Percentiles rank a stretch among this genome's conserved stretches.
phyloP scores from a whole-genome alignment of 768 basidiomycete species.

The Pulveroboletus frians region DNA sequence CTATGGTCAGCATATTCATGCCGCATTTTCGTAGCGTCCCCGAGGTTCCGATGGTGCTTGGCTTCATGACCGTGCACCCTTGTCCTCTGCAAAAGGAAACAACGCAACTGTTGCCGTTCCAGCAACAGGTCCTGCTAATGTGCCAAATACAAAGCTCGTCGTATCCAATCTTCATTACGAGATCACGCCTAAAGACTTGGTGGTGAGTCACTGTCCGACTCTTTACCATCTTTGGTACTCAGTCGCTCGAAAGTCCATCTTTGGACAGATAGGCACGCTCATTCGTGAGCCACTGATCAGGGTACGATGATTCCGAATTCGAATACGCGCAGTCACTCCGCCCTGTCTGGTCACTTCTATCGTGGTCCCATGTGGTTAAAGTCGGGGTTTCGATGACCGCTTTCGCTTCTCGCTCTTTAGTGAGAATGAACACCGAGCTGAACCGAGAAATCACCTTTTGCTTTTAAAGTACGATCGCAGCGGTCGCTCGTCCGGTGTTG shows the following conservation, averaged over 20 bases:
- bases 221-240: neutral
- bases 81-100: conserved; percentile 29
- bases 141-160: conserved; percentile 54
- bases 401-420: conserved; percentile 41
- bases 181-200: conserved; percentile 81
- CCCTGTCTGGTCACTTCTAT: conserved; percentile 32
- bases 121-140: conserved; percentile 20
- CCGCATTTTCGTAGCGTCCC: conserved; percentile 47
- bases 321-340: conserved; percentile 32
- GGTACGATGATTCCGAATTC: conserved; percentile 69
- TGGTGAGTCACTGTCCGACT: conserved; percentile 46
- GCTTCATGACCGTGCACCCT: conserved; percentile 71
- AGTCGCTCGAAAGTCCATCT: conserved; percentile 58
- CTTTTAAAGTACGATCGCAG: conserved; percentile 88
- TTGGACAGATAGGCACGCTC: conserved; percentile 89
- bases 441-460: conserved; percentile 47
- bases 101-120: conserved; percentile 20
- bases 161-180: conserved; percentile 92
- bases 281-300: conserved; percentile 89
- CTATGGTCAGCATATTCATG: neutral
- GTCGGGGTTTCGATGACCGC: conserved; percentile 32
- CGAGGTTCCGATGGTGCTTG: conserved; percentile 58
- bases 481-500: conserved; percentile 84
- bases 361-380: conserved; percentile 27
- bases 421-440: conserved; percentile 43